Evolutionary conservation across 108 stramenopile species (phyloP).

Genomic region (Nitzschia inconspicua): DNA sequence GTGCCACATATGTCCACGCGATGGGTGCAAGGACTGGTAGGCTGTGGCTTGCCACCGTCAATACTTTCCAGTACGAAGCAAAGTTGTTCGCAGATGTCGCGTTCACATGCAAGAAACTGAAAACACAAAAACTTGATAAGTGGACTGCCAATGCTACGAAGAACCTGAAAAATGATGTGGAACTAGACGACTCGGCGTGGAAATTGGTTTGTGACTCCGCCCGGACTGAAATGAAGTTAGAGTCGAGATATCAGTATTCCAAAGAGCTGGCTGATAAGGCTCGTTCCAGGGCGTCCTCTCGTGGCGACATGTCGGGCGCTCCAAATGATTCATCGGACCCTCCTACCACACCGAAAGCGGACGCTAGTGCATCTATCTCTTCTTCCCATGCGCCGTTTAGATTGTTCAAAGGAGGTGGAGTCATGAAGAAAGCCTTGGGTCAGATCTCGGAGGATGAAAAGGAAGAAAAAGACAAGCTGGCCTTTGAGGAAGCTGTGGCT

Average conservation of each 20-base stretch:
- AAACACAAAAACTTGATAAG: constrained; percentile 34
- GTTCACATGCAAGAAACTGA: constrained; percentile 14
- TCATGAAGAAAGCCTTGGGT: constrained; percentile 63
- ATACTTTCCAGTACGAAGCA: constrained; percentile 38
- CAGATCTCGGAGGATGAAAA: constrained; percentile 51
- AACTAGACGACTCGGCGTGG: constrained; percentile 60
- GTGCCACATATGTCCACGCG: too few relatives aligned
- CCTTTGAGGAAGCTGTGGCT: constrained; percentile 37
- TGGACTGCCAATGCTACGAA: constrained; percentile 35
- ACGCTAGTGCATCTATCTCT: too few relatives aligned
- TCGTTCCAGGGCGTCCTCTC: constrained; percentile 47
- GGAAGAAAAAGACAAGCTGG: constrained; percentile 45
- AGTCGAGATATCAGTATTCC: constrained; percentile 45
- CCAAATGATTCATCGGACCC: not conserved
- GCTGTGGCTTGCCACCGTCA: constrained; percentile 37
- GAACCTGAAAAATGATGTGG: constrained; percentile 40
- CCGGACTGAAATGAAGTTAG: constrained; percentile 49
- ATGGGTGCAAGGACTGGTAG: constrained; percentile 7
- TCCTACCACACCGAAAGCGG: constrained; percentile 10
- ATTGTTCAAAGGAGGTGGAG: constrained; percentile 55
- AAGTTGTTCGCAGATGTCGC: constrained; percentile 28
- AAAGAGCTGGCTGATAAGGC: constrained; percentile 46
- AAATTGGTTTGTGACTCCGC: constrained; percentile 73
- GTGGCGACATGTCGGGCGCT: constrained; percentile 1
- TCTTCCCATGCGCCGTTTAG: too few relatives aligned